phyloP scores from a whole-genome alignment of 2,329 filamentous ascomycete genomes.

The Cordyceps farinosa region DNA sequence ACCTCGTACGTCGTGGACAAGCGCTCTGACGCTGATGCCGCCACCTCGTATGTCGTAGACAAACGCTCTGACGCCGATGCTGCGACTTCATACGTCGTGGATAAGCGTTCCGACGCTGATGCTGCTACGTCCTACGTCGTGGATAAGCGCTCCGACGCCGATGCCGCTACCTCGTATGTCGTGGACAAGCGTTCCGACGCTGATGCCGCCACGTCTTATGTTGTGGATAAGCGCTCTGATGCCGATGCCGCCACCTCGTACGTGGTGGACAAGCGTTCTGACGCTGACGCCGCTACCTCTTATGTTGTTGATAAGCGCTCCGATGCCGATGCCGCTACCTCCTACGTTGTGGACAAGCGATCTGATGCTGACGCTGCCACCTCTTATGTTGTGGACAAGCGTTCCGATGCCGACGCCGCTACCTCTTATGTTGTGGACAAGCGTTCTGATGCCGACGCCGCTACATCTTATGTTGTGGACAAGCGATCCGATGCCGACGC shows the following conservation, averaged over 20 bases:
- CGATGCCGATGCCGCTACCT: not conserved
- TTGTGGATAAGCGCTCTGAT: not conserved
- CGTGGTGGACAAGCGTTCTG: not conserved
- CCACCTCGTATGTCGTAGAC: constrained; percentile 1
- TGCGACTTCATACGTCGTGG: not conserved
- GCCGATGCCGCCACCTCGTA: not conserved
- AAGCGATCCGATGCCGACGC: constrained; percentile 4
- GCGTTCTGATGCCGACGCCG: constrained; percentile 7
- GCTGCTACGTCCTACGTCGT: not conserved
- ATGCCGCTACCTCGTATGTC: not conserved
- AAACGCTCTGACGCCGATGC: not conserved
- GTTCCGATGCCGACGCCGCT: not conserved
- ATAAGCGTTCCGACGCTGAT: not conserved
- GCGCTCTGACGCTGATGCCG: constrained; percentile 5
- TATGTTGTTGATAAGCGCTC: not conserved
- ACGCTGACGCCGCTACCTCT: not conserved
- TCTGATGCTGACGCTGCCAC: not conserved
- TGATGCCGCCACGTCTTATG: not conserved
- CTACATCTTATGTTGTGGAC: constrained; percentile 7
- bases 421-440: constrained; percentile 7
- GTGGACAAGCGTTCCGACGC: not conserved
- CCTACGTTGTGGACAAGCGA: not conserved
- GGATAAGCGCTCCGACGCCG: not conserved
- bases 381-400: not conserved
- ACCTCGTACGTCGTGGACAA: not conserved